Evolutionary conservation across 2,329 filamentous ascomycete genomes (phyloP).

Genomic region (Fusarium praegraminearum): DNA sequence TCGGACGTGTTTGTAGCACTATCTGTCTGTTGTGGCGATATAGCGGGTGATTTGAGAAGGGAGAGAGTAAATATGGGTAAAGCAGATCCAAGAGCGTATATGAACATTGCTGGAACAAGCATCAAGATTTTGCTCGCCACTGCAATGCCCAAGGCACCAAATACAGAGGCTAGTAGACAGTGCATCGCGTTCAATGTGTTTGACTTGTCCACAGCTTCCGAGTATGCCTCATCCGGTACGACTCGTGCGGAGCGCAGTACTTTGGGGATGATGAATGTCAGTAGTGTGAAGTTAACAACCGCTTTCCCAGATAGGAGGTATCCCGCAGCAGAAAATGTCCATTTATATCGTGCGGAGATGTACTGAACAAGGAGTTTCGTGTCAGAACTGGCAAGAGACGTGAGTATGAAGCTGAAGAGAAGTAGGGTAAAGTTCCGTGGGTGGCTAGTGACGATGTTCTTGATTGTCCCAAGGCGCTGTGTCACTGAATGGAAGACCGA

Average conservation of each 20-base stretch:
- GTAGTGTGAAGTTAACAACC: slow-evolving; percentile 60
- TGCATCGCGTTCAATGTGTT: slow-evolving; percentile 38
- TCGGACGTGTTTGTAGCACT: slow-evolving; percentile 29
- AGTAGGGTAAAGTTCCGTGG: slow-evolving; percentile 58
- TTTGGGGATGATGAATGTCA: slow-evolving; percentile 57
- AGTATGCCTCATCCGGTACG: neutral
- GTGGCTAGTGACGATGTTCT: slow-evolving; percentile 52
- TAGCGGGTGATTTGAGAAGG: slow-evolving; percentile 58
- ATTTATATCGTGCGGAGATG: slow-evolving; percentile 62
- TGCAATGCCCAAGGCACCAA: slow-evolving; percentile 59
- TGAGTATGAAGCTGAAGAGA: slow-evolving; percentile 60
- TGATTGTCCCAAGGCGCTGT: slow-evolving; percentile 47
- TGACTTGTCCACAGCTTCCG: slow-evolving; percentile 18
- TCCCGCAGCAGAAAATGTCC: slow-evolving; percentile 61
- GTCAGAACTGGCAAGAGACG: slow-evolving; percentile 63
- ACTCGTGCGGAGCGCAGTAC: slow-evolving; percentile 46
- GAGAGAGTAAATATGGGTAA: slow-evolving; percentile 64
- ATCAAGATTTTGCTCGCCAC: slow-evolving; percentile 55
- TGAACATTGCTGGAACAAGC: slow-evolving; percentile 57
- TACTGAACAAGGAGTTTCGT: slow-evolving; percentile 64
- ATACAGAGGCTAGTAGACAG: slow-evolving; percentile 39
- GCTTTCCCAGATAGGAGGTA: slow-evolving; percentile 63
- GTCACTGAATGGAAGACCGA: slow-evolving; percentile 35
- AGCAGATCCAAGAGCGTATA: slow-evolving; percentile 63
- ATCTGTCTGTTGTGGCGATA: slow-evolving; percentile 42